Base-by-base conservation (phyloP, 2,329 filamentous ascomycete species). In the Phialophora expanda region DNA sequence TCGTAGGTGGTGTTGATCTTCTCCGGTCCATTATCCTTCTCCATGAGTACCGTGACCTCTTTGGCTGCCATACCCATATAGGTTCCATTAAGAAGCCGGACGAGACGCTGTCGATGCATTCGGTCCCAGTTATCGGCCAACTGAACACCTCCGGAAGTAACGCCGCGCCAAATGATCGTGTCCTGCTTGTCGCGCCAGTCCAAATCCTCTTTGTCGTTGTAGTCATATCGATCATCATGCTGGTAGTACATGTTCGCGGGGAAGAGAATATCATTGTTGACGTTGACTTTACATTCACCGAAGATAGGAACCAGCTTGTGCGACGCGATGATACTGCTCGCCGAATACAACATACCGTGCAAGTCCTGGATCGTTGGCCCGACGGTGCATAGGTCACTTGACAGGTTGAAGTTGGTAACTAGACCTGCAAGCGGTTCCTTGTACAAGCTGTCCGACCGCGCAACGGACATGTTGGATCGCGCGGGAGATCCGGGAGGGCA, bases 191-290 rank as follows among this genome's bases (percentile, higher is more conserved):
- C 75, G 3, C 80, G 76, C 88, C 89, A 90, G 4, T 79, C 74
- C 12, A 84, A 79, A 53, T 89, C 87, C 64, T 84, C 84, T 8
- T 77, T 77, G 7, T 80, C 74, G 60, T 85, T 83, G 61, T 87
- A 88, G 1, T 82, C 83, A 75, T 89, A 89, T 54, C 84, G 82
- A 6, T 81, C 78, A 72, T 89, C 85, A 8, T 83, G 76, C 20
- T 81, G 82, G 68, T 87, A 84, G 72, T 90, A 90, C 83, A 90
- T 89, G 57, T 87, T 86, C 0, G 88, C 87, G 0, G 88, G 88
- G 17, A 90, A 84, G 14, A 90, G 80, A 66, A 90, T 90, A 70
- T 90, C 88, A 73, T 88, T 90, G 78, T 90, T 90, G 68, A 89
- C 84, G 20, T 84, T 83, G 44, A 90, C 80, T 73, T 90, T 90